Base-by-base conservation (phyloP, 1,284 basidiomycete genomes). In the Ceratobasidium sp. region DNA sequence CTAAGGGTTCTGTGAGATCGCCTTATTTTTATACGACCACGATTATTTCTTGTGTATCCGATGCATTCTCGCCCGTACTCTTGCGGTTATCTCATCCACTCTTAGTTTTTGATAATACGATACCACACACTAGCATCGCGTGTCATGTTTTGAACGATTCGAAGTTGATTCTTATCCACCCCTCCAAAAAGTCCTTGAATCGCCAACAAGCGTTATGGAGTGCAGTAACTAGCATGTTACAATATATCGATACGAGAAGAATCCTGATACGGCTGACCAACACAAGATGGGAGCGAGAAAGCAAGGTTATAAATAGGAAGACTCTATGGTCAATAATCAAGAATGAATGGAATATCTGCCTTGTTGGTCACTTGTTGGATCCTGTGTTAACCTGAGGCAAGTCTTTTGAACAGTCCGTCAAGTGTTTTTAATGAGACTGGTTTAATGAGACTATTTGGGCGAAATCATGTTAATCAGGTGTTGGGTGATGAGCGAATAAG, bases 351-450 rank as follows among this genome's bases (percentile, higher is more conserved):
- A 19, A 54, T 30, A 47, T 39, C 19, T 7, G 36, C 25, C 16
- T 46, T 21, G 16, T 46, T 6, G 19, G 42, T 46, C 14, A 39
- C 6, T n/a, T 21, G 33, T 16, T 21, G 23, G 14, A 14, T 30
- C 39, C 19, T 29, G 21, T 30, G 21, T 54, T 30, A 66, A 41
- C 41, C 59, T 23, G 52, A 56, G 19, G 52, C 87, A 47, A 92
- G 79, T 77, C 85, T 90, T 71, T 85, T 85, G 78, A 95, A 93
- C 82, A 93, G 90, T 68, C 87, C 83, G 72, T 93, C 89, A 29
- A 95, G 78, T n/a, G 88, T 93, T 75, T 90, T 91, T 80, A 96
- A 90, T 13, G 90, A 91, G 23, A 96, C 93, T 14, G 93, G 93
- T 77, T 96, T 96, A 69, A 95, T 91, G 33, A 95, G 83, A 74